phyloP scores from a whole-genome alignment of 2,329 filamentous ascomycete species.

The Hypoxylon sp. region DNA sequence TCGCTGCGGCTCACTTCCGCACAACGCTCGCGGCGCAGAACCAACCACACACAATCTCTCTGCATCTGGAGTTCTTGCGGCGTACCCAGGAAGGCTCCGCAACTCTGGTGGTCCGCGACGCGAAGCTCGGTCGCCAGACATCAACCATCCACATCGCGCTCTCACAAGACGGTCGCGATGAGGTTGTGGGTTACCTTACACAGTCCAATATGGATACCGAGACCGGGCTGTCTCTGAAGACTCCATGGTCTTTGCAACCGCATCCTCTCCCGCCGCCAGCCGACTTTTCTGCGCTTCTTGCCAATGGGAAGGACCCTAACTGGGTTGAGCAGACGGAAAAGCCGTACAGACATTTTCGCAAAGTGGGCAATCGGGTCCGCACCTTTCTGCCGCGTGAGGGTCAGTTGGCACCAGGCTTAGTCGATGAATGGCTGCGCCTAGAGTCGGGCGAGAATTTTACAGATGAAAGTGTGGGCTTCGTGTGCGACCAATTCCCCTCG shows the following conservation, averaged over 20 bases:
- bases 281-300: constrained; percentile 45
- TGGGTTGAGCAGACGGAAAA: constrained; percentile 46
- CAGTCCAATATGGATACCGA: constrained; percentile 74
- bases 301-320: constrained; percentile 49
- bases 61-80: constrained; percentile 54
- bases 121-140: constrained; percentile 56
- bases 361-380: constrained; percentile 45
- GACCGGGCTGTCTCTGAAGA: constrained; percentile 65
- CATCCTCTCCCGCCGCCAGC: constrained; percentile 47
- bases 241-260: constrained; percentile 65
- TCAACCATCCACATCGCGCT: constrained; percentile 55
- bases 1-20: constrained; percentile 56
- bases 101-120: constrained; percentile 48
- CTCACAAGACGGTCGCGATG: constrained; percentile 63
- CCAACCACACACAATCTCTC: constrained; percentile 52
- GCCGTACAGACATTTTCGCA: constrained; percentile 49
- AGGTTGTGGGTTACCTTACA: constrained; percentile 75
- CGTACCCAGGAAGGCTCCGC: constrained; percentile 52
- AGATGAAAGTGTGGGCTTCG: constrained; percentile 49
- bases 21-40: constrained; percentile 52
- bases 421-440: constrained; percentile 53
- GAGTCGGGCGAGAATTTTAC: constrained; percentile 50
- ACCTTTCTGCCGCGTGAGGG: constrained; percentile 49
- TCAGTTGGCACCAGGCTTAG: constrained; percentile 43
- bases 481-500: constrained; percentile 53